Conservation (phyloP, 495 filamentous ascomycete species). For the Xylaria acuta region DNA sequence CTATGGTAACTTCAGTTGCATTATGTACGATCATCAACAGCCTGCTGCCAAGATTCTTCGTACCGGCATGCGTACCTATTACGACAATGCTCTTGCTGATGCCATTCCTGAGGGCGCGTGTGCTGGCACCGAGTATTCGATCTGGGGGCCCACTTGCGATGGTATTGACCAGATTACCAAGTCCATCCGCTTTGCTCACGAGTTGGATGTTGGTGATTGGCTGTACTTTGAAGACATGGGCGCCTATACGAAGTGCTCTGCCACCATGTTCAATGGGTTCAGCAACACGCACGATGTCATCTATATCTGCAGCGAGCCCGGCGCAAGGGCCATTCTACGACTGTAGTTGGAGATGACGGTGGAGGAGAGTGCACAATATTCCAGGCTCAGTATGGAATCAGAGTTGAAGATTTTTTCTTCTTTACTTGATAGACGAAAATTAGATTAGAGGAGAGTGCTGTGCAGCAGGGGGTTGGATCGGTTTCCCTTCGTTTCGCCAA, state of each 20-base stretch:
- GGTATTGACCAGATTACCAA: constrained; percentile 91
- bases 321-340: constrained; percentile 75
- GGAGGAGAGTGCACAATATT: background rate
- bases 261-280: constrained; percentile 99
- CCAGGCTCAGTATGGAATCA: background rate
- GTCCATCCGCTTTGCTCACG: constrained; percentile 72
- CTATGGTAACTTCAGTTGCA: constrained; percentile 97
- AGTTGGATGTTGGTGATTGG: constrained; percentile 92
- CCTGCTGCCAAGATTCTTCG: constrained; percentile 82
- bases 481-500: constrained; percentile 13
- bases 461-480: background rate
- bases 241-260: constrained; percentile 96
- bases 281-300: constrained; percentile 88
- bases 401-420: background rate
- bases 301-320: constrained; percentile 92
- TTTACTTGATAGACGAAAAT: constrained; percentile 6
- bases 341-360: constrained; percentile 28
- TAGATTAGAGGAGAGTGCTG: constrained; percentile 24
- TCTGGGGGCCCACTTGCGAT: constrained; percentile 98
- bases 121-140: constrained; percentile 75
- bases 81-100: constrained; percentile 49
- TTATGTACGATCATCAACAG: constrained; percentile 98
- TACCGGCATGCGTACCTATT: constrained; percentile 59
- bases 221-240: constrained; percentile 99
- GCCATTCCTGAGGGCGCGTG: constrained; percentile 35